A percentile compares a stretch with the other conserved stretches of the same genome.
Evolutionary conservation across 768 basidiomycete genomes (phyloP).

Genomic region (Hygrocybe punicea): DNA sequence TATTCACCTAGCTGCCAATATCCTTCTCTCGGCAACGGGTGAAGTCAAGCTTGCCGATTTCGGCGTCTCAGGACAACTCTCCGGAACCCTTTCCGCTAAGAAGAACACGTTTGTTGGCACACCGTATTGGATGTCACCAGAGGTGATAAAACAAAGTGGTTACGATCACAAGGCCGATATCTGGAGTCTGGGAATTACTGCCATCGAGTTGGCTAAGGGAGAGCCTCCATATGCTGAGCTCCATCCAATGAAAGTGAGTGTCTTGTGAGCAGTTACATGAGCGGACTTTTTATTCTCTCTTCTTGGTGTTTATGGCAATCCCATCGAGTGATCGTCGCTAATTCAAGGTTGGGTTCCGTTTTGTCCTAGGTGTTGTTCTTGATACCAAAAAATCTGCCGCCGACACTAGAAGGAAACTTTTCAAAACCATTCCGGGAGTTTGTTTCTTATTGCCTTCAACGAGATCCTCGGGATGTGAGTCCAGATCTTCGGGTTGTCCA

Average conservation of each 20-base stretch:
- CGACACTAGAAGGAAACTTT: slow-evolving; percentile 84
- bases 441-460: slow-evolving; percentile 85
- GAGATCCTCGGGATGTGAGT: slow-evolving; percentile 88
- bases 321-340: neutral
- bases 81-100: slow-evolving; percentile 87
- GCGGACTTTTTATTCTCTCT: no score
- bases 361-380: slow-evolving; percentile 84
- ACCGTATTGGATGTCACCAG: slow-evolving; percentile 99
- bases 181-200: slow-evolving; percentile 96
- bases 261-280: neutral
- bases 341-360: neutral
- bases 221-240: slow-evolving; percentile 98
- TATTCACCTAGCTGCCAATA: slow-evolving; percentile 74
- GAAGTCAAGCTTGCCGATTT: slow-evolving; percentile 99
- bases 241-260: slow-evolving; percentile 94
- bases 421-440: slow-evolving; percentile 94
- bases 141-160: slow-evolving; percentile 98
- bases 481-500: neutral
- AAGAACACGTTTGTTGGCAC: slow-evolving; percentile 99
- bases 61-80: slow-evolving; percentile 96
- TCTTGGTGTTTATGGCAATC: neutral
- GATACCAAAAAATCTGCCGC: slow-evolving; percentile 97
- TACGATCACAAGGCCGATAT: slow-evolving; percentile 99
- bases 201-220: slow-evolving; percentile 95
- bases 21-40: slow-evolving; percentile 84